Evolutionary conservation across 177 flowering plant genomes (phyloP).

Genomic region (Vitis hybrid): DNA sequence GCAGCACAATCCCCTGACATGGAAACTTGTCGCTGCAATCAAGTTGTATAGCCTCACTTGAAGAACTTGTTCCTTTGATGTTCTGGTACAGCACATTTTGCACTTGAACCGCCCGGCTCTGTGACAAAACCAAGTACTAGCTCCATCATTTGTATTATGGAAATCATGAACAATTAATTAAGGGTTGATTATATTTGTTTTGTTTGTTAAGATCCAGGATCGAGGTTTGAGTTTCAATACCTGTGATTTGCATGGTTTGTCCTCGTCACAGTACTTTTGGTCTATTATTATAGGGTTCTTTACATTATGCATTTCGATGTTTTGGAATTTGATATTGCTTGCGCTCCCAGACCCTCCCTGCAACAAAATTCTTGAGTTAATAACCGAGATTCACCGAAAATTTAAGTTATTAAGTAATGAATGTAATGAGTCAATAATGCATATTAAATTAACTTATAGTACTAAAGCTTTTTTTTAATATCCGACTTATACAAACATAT

Average conservation of each 20-base stretch:
- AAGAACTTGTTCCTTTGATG: slow-evolving; percentile 78
- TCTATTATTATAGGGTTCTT: slow-evolving; percentile 76
- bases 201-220: background rate
- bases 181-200: background rate
- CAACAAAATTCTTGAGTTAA: background rate
- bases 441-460: no score
- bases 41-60: slow-evolving; percentile 57
- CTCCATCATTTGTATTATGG: background rate
- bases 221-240: slow-evolving; percentile 19
- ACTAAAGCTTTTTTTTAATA: no score
- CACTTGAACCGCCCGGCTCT: slow-evolving; percentile 76
- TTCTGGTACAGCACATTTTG: slow-evolving; percentile 66
- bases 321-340: slow-evolving; percentile 58
- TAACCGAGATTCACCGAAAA: no score
- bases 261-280: slow-evolving; percentile 76
- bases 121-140: slow-evolving; percentile 1
- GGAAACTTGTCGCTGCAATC: slow-evolving; percentile 70
- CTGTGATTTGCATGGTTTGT: slow-evolving; percentile 56
- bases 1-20: slow-evolving; percentile 58
- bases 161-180: background rate
- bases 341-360: slow-evolving; percentile 84
- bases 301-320: slow-evolving; percentile 60
- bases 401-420: no score
- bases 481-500: no score
- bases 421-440: no score